Base-by-base conservation (phyloP, 1,139 yeast species). In the Wickerhamiella infanticola region DNA sequence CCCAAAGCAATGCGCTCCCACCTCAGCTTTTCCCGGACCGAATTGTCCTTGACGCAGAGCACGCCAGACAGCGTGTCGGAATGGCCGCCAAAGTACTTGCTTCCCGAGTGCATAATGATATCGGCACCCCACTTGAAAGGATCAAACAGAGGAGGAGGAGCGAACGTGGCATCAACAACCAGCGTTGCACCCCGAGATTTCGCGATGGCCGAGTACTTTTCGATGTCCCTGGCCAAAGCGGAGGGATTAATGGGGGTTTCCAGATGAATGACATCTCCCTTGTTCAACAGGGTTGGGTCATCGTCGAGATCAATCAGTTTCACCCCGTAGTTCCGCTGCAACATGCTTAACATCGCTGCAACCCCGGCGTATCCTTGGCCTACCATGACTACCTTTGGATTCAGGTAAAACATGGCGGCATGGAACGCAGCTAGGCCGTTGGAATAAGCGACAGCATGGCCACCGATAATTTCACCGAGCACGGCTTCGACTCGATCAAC, bases 31-130 rank as follows among this genome's bases (percentile, higher is more conserved):
- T 65, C 55, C 49, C 72, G 70, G 5, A 69, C 67, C 1, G 66
- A 65, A 6, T 58, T 55, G 50, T 75, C 75, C 59, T 79, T 77
- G 9, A 82, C 78, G 9, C 78, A 76, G 36, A 86, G 65, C 8
- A 81, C 70, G 24, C 96, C 96, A 3, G 94, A 88, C 42, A 88
- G 68, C 45, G 85, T 65, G 61, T 88, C 96, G n/a, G 94, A 81
- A 62, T 86, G 95, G 24, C 96, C 96, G 36, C 94, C 95, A 59
- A 85, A 79, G 63, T 78, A 88, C 61, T 86, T 86, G 3, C 95
- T 84, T 1, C 88, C 95, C 1, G 95, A 83, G 63, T 86, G 95
- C 76, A 88, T 67, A 13, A 86, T 75, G 56, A 83, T 63, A 61
- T 86, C 95, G 33, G 81, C 94, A 40, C 90, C 95, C 54, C 72